Evolutionary conservation across 306 rosid species (phyloP), one percentile per base, ranked within the genome.

Genomic region (Mimosa bimucronata): DNA sequence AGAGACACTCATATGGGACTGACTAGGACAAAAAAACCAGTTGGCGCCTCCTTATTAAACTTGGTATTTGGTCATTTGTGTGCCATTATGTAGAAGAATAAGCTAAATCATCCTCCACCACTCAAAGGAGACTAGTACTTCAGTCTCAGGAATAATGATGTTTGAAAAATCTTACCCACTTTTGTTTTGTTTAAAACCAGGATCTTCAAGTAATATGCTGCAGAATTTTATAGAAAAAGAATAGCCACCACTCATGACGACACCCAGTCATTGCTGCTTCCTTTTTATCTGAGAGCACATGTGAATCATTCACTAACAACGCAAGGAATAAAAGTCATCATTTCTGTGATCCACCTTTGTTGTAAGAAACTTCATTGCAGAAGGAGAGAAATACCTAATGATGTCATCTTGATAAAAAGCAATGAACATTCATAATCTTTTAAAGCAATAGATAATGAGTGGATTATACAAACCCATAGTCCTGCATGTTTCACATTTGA

Each of bases 381-480:
- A n/a, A 53, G 62, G 21, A 50, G 9, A 48, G 26, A 70, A 41
- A 45, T 7, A 34, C 57, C 66, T 25, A 3, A 46, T 23, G 73
- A 70, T 61, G 37, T 53, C 70, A 69, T 30, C 13, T n/a, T 15
- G 25, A 10, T 1, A 30, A 16, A 5, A 9, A 18, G 12, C 12
- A 15, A 9, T n/a, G 58, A 48, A 30, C 58, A 48, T 38, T 40
- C 70, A 7, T 67, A 62, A 4, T 18, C 55, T 71, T 25, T 34
- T 34, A 11, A 29, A 29, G 19, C 19, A 0, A n/a, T 41, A 42
- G 30, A 71, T 80, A 86, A 77, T 21, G 45, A 60, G 81, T 77
- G 89, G 87, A 80, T 74, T 41, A 50, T 52, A 74, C 76, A 65
- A 79, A 84, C 80, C 64, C 26, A 73, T 67, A 77, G 64, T 77